phyloP scores from a whole-genome alignment of 1,284 basidiomycete genomes.

The Rhodotorula mucilaginosa region DNA sequence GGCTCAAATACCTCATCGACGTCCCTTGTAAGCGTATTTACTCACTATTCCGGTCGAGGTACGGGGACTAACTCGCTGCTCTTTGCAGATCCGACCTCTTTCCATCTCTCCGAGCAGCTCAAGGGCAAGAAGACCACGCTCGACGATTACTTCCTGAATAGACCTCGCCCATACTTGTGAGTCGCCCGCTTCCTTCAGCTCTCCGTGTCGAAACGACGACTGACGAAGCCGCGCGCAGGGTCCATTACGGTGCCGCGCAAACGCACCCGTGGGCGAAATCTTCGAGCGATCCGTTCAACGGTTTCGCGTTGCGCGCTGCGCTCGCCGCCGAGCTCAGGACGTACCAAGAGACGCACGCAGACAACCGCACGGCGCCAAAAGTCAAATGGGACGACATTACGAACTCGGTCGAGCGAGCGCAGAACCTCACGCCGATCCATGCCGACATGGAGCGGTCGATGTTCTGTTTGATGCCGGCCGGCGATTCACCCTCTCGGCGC shows the following conservation, averaged over 20 bases:
- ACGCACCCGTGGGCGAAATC: constrained; percentile 36
- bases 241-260: constrained; percentile 36
- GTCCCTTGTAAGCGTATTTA: constrained; percentile 29
- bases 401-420: constrained; percentile 30
- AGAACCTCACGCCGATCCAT: constrained; percentile 36
- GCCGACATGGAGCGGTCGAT: constrained; percentile 29
- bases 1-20: constrained; percentile 38
- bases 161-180: constrained; percentile 22
- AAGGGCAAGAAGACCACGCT: constrained; percentile 20
- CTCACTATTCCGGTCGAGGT: neutral
- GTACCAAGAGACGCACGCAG: constrained; percentile 5
- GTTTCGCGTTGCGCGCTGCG: constrained; percentile 36
- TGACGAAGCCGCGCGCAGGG: neutral
- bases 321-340: constrained; percentile 26
- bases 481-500: constrained; percentile 38
- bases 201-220: neutral
- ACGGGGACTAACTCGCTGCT: neutral
- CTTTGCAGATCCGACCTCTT: constrained; percentile 32
- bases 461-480: constrained; percentile 39
- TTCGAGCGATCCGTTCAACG: constrained; percentile 39
- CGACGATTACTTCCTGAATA: constrained; percentile 29
- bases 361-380: constrained; percentile 5
- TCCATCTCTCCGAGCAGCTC: constrained; percentile 31
- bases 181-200: neutral
- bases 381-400: constrained; percentile 38